These are phyloP conservation scores for Epichloe brachyelytri DNA, from an alignment of 2,329 filamentous ascomycete species.

Conservation along the genomic window DNA sequence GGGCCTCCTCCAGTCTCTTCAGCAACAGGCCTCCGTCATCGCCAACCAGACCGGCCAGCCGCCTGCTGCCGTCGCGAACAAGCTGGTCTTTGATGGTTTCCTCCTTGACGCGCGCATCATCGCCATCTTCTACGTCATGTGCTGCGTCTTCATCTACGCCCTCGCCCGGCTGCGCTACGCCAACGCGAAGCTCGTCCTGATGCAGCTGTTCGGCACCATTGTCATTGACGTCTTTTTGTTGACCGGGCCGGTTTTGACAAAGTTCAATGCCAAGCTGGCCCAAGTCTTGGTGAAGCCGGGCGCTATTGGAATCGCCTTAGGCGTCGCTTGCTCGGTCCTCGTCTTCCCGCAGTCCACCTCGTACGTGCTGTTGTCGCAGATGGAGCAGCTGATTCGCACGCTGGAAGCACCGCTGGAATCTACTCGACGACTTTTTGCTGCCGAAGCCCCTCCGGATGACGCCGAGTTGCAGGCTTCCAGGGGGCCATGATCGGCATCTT, in stretches of 20 bases:
- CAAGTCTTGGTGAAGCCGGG: conserved; percentile 29
- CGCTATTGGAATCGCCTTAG: conserved; percentile 31
- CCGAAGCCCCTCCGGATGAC: conserved; percentile 12
- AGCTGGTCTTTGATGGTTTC: conserved; percentile 28
- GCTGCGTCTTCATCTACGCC: conserved; percentile 30
- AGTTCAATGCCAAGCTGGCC: conserved; percentile 26
- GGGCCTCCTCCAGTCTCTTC: conserved; percentile 19
- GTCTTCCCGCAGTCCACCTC: conserved; percentile 38
- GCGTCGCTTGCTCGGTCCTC: conserved; percentile 28
- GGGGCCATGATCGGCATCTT: conserved; percentile 20
- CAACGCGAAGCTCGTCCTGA: conserved; percentile 31
- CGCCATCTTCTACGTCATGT: conserved; percentile 23
- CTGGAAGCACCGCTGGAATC: conserved; percentile 19
- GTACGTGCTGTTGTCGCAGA: conserved; percentile 23
- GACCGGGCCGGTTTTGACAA: conserved; percentile 27
- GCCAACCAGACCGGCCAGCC: conserved; percentile 16
- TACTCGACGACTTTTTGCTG: conserved; percentile 14
- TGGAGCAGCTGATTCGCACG: conserved; percentile 19
- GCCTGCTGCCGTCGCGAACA: conserved; percentile 16
- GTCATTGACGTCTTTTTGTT: conserved; percentile 32
- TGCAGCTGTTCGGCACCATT: conserved; percentile 34
- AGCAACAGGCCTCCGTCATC: conserved; percentile 21
- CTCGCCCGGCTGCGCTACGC: conserved; percentile 28
- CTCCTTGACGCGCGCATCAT: conserved; percentile 35
- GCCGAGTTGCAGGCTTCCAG: conserved; percentile 16